Percentiles rank a stretch among this genome's conserved stretches.
These are phyloP conservation scores for Arthrobotrys musiformis DNA, from an alignment of 2,329 filamentous ascomycete species.

Conservation along the genomic window DNA sequence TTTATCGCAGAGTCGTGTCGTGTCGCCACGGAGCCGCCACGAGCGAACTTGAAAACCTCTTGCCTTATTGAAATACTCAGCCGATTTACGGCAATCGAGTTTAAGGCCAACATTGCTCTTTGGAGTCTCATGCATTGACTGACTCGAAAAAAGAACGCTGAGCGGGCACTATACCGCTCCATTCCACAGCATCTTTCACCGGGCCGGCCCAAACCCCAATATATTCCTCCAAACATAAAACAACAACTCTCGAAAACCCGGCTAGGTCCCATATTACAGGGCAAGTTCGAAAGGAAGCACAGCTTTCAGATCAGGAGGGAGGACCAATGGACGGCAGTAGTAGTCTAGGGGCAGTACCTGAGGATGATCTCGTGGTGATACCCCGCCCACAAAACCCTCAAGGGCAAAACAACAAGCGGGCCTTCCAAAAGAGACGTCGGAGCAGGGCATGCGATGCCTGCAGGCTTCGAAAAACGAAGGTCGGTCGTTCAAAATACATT, in stretches of 20 bases:
- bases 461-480: conserved; percentile 60
- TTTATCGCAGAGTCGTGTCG: conserved; percentile 17
- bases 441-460: conserved; percentile 60
- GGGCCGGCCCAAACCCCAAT: neutral
- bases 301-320: neutral
- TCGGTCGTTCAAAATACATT: conserved; percentile 31
- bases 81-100: conserved; percentile 11
- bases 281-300: neutral
- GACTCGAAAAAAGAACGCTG: neutral
- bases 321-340: conserved; percentile 29
- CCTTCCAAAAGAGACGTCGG: conserved; percentile 59
- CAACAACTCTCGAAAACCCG: neutral
- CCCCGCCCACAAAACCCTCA: conserved; percentile 44
- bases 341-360: conserved; percentile 43
- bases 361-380: conserved; percentile 55
- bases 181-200: conserved; percentile 4
- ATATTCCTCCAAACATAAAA: conserved; percentile 8
- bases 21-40: conserved; percentile 37
- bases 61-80: conserved; percentile 10
- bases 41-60: conserved; percentile 18
- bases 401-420: conserved; percentile 55
- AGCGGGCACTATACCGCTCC: neutral
- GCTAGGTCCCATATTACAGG: neutral
- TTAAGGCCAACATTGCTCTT: conserved; percentile 12
- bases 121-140: conserved; percentile 5